Conservation (phyloP, 495 filamentous ascomycete genomes). For the Haplographium delicatum region DNA sequence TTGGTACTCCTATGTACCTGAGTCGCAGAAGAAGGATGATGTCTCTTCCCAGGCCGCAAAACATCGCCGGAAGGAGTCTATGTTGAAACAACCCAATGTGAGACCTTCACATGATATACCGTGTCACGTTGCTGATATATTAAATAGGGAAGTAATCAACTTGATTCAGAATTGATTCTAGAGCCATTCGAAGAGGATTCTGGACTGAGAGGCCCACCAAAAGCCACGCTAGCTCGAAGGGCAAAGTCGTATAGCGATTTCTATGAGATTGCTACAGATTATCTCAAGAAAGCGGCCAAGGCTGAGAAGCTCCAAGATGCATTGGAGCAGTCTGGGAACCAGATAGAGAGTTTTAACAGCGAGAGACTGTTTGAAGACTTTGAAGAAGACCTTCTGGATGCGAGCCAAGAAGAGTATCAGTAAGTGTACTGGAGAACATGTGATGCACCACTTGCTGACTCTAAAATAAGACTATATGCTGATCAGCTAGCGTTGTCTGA, state of each 20-base stretch:
- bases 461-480: slow-evolving; percentile 54
- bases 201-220: slow-evolving; percentile 48
- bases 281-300: slow-evolving; percentile 43
- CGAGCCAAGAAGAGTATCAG: slow-evolving; percentile 83
- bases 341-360: not conserved
- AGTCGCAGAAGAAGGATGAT: slow-evolving; percentile 41
- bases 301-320: slow-evolving; percentile 39
- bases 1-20: slow-evolving; percentile 63
- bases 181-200: slow-evolving; percentile 47
- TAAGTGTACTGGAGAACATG: slow-evolving; percentile 36
- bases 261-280: slow-evolving; percentile 54
- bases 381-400: slow-evolving; percentile 63
- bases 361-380: slow-evolving; percentile 45
- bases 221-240: slow-evolving; percentile 55
- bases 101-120: slow-evolving; percentile 29
- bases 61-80: slow-evolving; percentile 56
- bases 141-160: slow-evolving; percentile 33
- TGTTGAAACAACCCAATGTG: slow-evolving; percentile 67
- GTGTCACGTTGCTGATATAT: slow-evolving; percentile 31
- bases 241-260: slow-evolving; percentile 77
- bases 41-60: slow-evolving; percentile 33
- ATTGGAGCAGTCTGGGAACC: not conserved
- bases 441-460: not conserved
- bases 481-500: slow-evolving; percentile 75
- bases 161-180: slow-evolving; percentile 35